Evolutionary conservation across 2,329 filamentous ascomycete genomes (phyloP).

Genomic region (Botryotinia calthae): DNA sequence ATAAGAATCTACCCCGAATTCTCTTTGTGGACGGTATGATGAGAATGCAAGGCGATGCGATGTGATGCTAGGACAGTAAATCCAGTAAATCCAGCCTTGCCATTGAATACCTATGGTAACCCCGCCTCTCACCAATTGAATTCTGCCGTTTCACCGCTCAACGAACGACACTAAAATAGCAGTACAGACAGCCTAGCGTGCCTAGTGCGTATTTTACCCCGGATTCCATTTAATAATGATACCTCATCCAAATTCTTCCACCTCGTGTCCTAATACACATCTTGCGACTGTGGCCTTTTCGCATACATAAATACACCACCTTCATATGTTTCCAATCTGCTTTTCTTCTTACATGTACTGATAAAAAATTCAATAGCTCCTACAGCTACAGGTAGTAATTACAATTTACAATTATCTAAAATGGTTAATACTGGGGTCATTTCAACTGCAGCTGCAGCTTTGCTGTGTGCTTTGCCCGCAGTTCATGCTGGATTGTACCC

Average conservation of each 20-base stretch:
- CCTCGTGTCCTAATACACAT: slow-evolving; percentile 13
- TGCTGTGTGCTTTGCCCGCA: slow-evolving; percentile 61
- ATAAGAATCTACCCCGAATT: too few species aligned
- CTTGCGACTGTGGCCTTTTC: slow-evolving; percentile 23
- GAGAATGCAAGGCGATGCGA: neutral
- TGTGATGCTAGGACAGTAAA: neutral
- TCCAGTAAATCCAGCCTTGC: neutral
- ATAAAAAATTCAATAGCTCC: slow-evolving; percentile 10
- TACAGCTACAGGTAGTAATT: slow-evolving; percentile 5
- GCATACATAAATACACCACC: slow-evolving; percentile 3
- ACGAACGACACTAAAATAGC: neutral
- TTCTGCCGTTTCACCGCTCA: neutral
- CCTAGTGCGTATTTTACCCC: slow-evolving; percentile 16
- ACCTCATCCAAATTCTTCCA: neutral
- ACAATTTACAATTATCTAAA: slow-evolving; percentile 24
- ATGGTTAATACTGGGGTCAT: slow-evolving; percentile 56
- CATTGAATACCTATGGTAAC: neutral
- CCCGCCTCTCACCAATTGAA: neutral
- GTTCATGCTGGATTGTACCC: slow-evolving; percentile 72
- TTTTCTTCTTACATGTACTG: slow-evolving; percentile 5
- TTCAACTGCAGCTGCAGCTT: slow-evolving; percentile 54
- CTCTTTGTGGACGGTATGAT: neutral
- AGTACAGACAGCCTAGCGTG: neutral
- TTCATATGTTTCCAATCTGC: neutral
- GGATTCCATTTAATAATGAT: slow-evolving; percentile 7